Base-by-base conservation (phyloP, 2,329 filamentous ascomycete genomes). In the Alternaria sp. region DNA sequence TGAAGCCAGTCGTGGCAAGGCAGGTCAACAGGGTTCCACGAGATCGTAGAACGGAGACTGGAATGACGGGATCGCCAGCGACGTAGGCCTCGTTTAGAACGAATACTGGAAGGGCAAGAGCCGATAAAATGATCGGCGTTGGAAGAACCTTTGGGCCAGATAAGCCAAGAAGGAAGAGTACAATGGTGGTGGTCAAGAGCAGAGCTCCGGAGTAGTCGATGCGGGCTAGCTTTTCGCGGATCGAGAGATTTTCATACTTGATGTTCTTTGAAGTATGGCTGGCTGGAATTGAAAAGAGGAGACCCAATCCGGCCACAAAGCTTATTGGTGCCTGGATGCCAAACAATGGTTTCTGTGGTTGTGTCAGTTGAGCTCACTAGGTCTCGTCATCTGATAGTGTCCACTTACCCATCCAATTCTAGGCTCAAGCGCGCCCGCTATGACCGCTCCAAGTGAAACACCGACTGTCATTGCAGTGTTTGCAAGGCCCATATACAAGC, bases 131-230 rank as follows among this genome's bases (percentile, higher is more conserved):
- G 28, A 96, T 84, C 1, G 89, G 88, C 1, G 86, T 75, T 18
- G 84, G 75, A 14, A 88, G 84, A 45, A 96, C 86, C 11, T 85
- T 84, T 1, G 88, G 87, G 0, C 90, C 89, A 21, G 87, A 86
- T 0, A 96, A 85, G 23, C 89, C 88, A 73, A 89, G 90, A 18
- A 96, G 88, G 61, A 96, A 88, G 7, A 93, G 84, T 0, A 92
- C 86, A 15, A 95, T 89, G 3, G 90, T 87, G 5, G 64, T 58
- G 12, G 74, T 76, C 30, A 80, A 66, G 18, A 89, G 82, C 1
- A 87, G 41, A 7, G 91, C 90, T 4, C 93, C 93, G 0, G 89
- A 82, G 70, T 95, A 96, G 78, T 96, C 93, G 59, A 96, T 88
- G 1, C 84, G 82, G 4, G 84, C 85, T 11, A 95, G 82, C 71